Conservation (phyloP, 108 stramenopile genomes). For the Fistulifera pelliculosa region DNA sequence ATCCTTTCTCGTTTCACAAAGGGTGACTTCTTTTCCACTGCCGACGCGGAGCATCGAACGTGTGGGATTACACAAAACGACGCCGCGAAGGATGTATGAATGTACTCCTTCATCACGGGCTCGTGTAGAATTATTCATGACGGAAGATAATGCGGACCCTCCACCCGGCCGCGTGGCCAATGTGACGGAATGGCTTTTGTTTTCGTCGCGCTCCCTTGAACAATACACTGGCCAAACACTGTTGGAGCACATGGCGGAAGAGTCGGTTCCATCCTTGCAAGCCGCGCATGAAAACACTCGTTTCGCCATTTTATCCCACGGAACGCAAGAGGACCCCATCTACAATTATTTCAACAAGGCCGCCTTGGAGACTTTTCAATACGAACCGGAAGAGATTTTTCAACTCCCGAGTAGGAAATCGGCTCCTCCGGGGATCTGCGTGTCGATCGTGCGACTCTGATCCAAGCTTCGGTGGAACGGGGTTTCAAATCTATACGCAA, state of each 20-base stretch:
- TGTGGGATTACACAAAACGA: too few relatives aligned
- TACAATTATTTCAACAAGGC: conserved; percentile 17
- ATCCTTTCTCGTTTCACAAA: too few relatives aligned
- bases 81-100: too few relatives aligned
- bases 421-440: conserved; percentile 8
- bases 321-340: conserved; percentile 19
- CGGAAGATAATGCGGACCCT: neutral
- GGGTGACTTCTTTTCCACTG: too few relatives aligned
- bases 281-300: conserved; percentile 6
- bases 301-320: conserved; percentile 23
- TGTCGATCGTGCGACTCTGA: neutral
- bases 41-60: too few relatives aligned
- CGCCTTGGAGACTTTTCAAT: conserved; percentile 9
- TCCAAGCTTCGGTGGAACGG: neutral
- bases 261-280: conserved; percentile 1
- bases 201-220: neutral
- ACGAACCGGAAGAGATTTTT: conserved; percentile 11
- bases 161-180: conserved; percentile 1
- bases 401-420: conserved; percentile 16
- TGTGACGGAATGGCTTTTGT: conserved; percentile 1
- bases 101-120: too few relatives aligned
- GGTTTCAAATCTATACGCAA: neutral
- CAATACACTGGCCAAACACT: conserved; percentile 2
- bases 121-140: too few relatives aligned
- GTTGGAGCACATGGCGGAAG: neutral